Conservation (phyloP, 1,139 yeast species). For the Wickerhamomyces sp. region DNA sequence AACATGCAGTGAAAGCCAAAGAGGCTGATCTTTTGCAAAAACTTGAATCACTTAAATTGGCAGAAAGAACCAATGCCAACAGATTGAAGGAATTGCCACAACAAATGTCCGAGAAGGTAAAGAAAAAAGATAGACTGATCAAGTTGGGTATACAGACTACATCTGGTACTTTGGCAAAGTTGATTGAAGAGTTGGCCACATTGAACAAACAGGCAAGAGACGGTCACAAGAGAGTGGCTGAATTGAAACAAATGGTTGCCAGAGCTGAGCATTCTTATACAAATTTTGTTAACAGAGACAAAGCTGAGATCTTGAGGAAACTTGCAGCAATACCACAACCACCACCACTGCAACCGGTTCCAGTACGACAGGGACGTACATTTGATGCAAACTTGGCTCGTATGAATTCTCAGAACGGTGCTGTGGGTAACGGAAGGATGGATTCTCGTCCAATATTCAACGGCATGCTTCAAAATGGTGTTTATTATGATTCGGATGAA, state of each 20-base stretch:
- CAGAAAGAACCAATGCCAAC: background rate
- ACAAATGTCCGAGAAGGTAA: slow-evolving; percentile 1
- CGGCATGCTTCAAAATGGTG: background rate
- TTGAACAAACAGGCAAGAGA: slow-evolving; percentile 3
- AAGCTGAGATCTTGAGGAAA: background rate
- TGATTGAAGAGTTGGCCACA: slow-evolving; percentile 4
- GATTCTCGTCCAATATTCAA: background rate
- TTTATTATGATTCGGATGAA: background rate
- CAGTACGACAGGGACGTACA: too few species aligned
- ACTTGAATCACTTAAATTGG: background rate
- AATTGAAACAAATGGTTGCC: background rate
- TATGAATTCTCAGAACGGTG: background rate
- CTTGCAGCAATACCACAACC: background rate
- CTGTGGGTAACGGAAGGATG: background rate
- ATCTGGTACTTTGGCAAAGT: slow-evolving; percentile 1
- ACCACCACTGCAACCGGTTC: background rate
- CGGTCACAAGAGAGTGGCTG: background rate
- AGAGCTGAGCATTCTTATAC: background rate
- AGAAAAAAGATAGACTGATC: slow-evolving; percentile 6
- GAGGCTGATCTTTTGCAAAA: background rate
- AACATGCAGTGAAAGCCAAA: slow-evolving; percentile 1
- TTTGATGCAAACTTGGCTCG: background rate
- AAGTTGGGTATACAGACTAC: slow-evolving; percentile 5
- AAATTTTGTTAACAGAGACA: slow-evolving; percentile 3
- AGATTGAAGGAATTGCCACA: slow-evolving; percentile 1